Conservation (phyloP, 2,329 filamentous ascomycete genomes). For the Beauveria sp. region DNA sequence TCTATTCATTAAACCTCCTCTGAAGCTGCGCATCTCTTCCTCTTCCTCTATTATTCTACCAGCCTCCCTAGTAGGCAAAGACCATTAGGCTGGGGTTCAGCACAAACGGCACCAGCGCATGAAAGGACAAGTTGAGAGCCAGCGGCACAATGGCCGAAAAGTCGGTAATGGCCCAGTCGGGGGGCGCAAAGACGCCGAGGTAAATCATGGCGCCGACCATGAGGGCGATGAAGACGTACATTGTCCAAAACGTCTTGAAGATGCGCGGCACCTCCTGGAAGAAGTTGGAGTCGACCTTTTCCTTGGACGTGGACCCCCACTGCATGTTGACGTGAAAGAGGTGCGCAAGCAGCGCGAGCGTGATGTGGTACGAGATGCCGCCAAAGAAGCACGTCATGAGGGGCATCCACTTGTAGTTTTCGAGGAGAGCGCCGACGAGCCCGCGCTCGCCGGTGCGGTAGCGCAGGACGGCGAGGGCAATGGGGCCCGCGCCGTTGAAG, state of each 20-base stretch:
- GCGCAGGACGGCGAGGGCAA: constrained; percentile 53
- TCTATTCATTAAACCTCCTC: neutral
- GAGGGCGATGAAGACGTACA: constrained; percentile 38
- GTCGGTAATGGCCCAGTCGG: constrained; percentile 48
- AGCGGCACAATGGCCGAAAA: constrained; percentile 56
- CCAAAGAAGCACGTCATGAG: constrained; percentile 41
- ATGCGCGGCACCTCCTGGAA: constrained; percentile 48
- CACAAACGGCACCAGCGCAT: constrained; percentile 51
- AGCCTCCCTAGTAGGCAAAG: constrained; percentile 8
- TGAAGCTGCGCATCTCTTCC: too few relatives aligned
- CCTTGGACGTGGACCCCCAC: constrained; percentile 52
- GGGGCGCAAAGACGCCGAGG: constrained; percentile 36
- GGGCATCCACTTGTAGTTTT: constrained; percentile 55
- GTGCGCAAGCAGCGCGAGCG: constrained; percentile 33
- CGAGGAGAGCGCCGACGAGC: constrained; percentile 31
- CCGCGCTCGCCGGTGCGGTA: constrained; percentile 51
- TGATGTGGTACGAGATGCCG: constrained; percentile 35
- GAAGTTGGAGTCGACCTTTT: constrained; percentile 48
- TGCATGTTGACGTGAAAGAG: constrained; percentile 36
- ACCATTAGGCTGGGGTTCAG: constrained; percentile 55
- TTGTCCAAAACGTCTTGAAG: constrained; percentile 45
- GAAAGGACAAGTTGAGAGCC: constrained; percentile 40
- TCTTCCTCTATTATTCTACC: neutral
- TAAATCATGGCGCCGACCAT: constrained; percentile 43
- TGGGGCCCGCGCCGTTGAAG: constrained; percentile 54